Evolutionary conservation across 352 stramenopile species (phyloP).

Genomic region (Phytophthora colocasiae): DNA sequence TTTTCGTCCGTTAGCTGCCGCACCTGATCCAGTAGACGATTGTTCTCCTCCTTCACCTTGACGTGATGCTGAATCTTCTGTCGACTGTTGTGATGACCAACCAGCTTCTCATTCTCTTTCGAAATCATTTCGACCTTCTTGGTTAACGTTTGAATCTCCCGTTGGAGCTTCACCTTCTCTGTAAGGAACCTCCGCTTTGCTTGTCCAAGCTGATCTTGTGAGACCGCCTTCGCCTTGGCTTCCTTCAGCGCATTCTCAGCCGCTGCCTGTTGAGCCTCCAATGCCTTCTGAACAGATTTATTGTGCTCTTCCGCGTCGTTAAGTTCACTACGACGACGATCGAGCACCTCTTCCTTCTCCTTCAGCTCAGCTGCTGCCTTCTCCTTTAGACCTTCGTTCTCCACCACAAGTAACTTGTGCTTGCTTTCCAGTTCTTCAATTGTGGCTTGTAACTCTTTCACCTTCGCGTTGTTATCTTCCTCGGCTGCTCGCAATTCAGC

Average conservation of each 20-base stretch:
- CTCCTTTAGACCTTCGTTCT: conserved; percentile 36
- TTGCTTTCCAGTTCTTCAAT: conserved; percentile 32
- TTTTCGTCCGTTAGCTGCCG: conserved; percentile 72
- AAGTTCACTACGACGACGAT: conserved; percentile 28
- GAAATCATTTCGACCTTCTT: conserved; percentile 55
- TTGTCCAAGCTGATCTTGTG: conserved; percentile 36
- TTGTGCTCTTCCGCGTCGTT: conserved; percentile 29
- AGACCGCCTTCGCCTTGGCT: conserved; percentile 36
- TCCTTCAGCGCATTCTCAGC: conserved; percentile 36
- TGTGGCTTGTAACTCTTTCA: conserved; percentile 32
- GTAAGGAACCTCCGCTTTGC: conserved; percentile 52
- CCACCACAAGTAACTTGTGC: conserved; percentile 30
- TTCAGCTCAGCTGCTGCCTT: conserved; percentile 31
- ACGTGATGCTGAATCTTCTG: conserved; percentile 88
- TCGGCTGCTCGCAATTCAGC: conserved; percentile 18
- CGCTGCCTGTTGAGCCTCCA: conserved; percentile 35
- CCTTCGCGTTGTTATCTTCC: conserved; percentile 18
- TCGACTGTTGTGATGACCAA: conserved; percentile 79
- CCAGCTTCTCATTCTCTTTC: conserved; percentile 78
- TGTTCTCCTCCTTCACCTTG: conserved; percentile 87
- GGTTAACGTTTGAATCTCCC: conserved; percentile 38
- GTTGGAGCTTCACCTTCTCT: conserved; percentile 67
- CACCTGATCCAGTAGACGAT: conserved; percentile 75
- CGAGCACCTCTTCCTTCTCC: conserved; percentile 33
- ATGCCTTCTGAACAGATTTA: conserved; percentile 26